Conservation (phyloP, 2,329 filamentous ascomycete genomes). For the Conoideocrella luteorostrata region DNA sequence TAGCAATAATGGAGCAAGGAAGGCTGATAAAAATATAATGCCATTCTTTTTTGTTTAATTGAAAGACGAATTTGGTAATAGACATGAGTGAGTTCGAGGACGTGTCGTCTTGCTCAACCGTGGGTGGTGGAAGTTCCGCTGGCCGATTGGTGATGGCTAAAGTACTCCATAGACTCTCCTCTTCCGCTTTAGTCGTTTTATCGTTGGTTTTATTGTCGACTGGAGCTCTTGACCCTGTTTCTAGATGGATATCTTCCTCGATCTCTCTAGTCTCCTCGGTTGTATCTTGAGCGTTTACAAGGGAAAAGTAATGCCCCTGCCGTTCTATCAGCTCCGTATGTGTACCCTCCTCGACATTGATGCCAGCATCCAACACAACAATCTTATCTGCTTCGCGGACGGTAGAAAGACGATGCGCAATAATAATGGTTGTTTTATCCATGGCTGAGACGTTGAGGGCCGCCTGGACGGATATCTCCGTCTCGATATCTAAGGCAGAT, state of each 20-base stretch:
- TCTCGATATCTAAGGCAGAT: constrained; percentile 10
- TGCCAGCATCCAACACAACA: constrained; percentile 51
- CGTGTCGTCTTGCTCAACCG: neutral
- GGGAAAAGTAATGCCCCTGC: neutral
- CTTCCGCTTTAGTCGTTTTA: constrained; percentile 1
- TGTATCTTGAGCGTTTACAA: constrained; percentile 47
- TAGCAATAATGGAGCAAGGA: neutral
- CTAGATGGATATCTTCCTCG: neutral
- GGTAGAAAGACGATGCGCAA: constrained; percentile 51
- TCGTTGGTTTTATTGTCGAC: neutral
- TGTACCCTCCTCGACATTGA: constrained; percentile 50
- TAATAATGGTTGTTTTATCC: constrained; percentile 49
- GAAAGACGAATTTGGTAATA: neutral
- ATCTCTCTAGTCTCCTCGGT: neutral
- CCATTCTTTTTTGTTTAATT: neutral
- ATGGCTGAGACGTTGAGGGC: constrained; percentile 25
- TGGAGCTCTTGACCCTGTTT: neutral
- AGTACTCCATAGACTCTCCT: neutral
- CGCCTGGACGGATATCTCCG: constrained; percentile 37
- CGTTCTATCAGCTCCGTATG: constrained; percentile 47
- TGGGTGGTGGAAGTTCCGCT: neutral
- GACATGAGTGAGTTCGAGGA: neutral
- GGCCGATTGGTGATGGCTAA: constrained; percentile 17
- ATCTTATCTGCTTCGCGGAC: constrained; percentile 55
- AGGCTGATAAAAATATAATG: neutral